Percentiles rank a stretch among this genome's conserved stretches.
Evolutionary conservation across 805 yeast species (phyloP).

Genomic region (Candida stauntonica): DNA sequence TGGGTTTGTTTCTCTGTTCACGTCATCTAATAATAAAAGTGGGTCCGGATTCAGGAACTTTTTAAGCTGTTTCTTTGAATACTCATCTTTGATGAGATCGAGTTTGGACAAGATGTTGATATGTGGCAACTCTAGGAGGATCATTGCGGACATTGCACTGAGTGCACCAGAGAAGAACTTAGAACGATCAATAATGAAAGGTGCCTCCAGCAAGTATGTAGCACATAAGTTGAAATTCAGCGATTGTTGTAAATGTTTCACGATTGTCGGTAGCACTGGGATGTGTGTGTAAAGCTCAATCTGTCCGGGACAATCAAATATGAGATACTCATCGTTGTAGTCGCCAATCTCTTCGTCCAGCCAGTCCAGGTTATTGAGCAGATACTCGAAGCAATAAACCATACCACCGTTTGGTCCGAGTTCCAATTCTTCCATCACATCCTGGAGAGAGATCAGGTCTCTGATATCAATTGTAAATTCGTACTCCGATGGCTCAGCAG

Average conservation of each 20-base stretch:
- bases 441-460: slow-evolving; percentile 84
- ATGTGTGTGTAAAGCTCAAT: slow-evolving; percentile 92
- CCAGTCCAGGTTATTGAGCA: slow-evolving; percentile 92
- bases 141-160: slow-evolving; percentile 98
- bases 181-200: slow-evolving; percentile 84
- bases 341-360: slow-evolving; percentile 96
- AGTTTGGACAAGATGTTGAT: slow-evolving; percentile 83
- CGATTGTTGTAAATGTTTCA: slow-evolving; percentile 74
- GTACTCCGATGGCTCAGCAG: slow-evolving; percentile 89
- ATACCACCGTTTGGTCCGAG: slow-evolving; percentile 95
- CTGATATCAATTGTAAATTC: slow-evolving; percentile 91
- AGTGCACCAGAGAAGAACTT: slow-evolving; percentile 95
- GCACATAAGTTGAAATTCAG: slow-evolving; percentile 89
- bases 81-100: slow-evolving; percentile 79
- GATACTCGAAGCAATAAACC: slow-evolving; percentile 88
- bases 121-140: slow-evolving; percentile 90
- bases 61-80: slow-evolving; percentile 71
- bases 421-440: slow-evolving; percentile 92
- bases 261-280: slow-evolving; percentile 87
- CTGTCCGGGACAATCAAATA: slow-evolving; percentile 97
- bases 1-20: slow-evolving; percentile 48
- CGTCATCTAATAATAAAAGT: slow-evolving; percentile 51
- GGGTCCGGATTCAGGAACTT: slow-evolving; percentile 92
- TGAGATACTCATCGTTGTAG: slow-evolving; percentile 86
- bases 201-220: slow-evolving; percentile 86